Conservation (phyloP, 176 grass and related monocot genomes). For the barley (Hordeum vulgare) region DNA sequence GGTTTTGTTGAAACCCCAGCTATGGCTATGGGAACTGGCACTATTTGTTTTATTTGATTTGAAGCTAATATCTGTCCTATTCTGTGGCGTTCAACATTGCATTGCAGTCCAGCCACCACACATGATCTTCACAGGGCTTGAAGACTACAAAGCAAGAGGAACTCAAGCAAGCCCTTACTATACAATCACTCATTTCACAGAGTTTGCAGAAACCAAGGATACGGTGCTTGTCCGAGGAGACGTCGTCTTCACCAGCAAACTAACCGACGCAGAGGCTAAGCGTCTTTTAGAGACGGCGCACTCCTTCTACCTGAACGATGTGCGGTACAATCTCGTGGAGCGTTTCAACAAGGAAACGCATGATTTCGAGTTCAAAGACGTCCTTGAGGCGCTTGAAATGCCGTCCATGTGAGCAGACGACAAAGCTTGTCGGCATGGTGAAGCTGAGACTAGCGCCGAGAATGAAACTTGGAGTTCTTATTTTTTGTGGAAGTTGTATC, state of each 20-base stretch:
- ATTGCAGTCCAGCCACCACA: conserved; percentile 70
- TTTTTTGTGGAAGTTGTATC: background rate
- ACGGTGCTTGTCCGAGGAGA: conserved; percentile 73
- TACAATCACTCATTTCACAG: conserved; percentile 68
- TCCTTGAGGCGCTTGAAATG: conserved; percentile 80
- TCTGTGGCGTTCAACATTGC: background rate
- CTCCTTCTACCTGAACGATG: conserved; percentile 85
- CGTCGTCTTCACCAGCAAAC: conserved; percentile 86
- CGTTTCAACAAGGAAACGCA: conserved; percentile 81
- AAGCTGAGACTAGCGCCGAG: background rate
- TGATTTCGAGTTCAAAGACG: conserved; percentile 86
- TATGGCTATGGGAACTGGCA: background rate
- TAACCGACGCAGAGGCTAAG: conserved; percentile 68
- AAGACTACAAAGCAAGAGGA: conserved; percentile 97
- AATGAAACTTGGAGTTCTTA: background rate
- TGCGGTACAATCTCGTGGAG: conserved; percentile 71
- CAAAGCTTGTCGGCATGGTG: background rate
- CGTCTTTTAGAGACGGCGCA: conserved; percentile 73
- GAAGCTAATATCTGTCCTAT: background rate
- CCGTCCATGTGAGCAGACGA: conserved; percentile 39
- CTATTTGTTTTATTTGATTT: background rate
- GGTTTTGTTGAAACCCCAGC: background rate
- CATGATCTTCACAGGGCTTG: conserved; percentile 90
- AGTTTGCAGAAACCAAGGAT: conserved; percentile 77
- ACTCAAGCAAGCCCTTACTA: conserved; percentile 90